Conservation (phyloP, 768 basidiomycete species). For the Clathrus columnatus region DNA sequence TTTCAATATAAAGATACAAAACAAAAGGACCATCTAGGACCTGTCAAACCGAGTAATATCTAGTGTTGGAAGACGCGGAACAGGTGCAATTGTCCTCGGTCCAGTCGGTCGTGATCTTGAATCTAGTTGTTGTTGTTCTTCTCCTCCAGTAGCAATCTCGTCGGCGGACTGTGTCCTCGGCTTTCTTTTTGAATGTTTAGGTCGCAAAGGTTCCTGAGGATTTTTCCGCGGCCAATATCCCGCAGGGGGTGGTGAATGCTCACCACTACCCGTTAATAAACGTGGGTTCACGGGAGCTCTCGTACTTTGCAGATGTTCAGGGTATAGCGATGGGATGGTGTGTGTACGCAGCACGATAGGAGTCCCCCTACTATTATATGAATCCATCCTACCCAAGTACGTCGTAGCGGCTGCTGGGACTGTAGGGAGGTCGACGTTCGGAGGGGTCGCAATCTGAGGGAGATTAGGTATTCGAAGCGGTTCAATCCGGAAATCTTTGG, state of each 20-base stretch:
- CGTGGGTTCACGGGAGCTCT: conserved; percentile 8
- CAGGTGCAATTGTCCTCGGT: conserved; percentile 19
- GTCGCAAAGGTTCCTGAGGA: conserved; percentile 12
- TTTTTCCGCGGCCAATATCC: conserved; percentile 7
- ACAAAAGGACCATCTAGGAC: conserved; percentile 10
- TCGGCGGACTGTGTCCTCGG: conserved; percentile 29
- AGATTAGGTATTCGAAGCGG: background rate
- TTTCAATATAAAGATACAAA: background rate
- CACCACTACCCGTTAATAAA: conserved; percentile 6
- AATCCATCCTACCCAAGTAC: background rate
- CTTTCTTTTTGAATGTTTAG: conserved; percentile 39
- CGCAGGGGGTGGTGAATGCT: conserved; percentile 15
- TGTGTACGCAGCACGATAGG: background rate
- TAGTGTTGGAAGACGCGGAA: conserved; percentile 15
- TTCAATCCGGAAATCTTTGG: background rate
- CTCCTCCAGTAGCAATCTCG: conserved; percentile 13
- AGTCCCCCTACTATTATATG: background rate
- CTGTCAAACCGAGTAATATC: conserved; percentile 14
- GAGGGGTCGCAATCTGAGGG: background rate
- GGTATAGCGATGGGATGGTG: conserved; percentile 24
- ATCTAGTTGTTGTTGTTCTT: conserved; percentile 13
- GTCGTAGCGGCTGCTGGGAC: conserved; percentile 12
- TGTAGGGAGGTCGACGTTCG: conserved; percentile 9
- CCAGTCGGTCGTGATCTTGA: conserved; percentile 27
- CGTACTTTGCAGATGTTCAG: conserved; percentile 21